Evolutionary conservation across 2,329 filamentous ascomycete species (phyloP).

Genomic region (Diaporthe nobilis): DNA sequence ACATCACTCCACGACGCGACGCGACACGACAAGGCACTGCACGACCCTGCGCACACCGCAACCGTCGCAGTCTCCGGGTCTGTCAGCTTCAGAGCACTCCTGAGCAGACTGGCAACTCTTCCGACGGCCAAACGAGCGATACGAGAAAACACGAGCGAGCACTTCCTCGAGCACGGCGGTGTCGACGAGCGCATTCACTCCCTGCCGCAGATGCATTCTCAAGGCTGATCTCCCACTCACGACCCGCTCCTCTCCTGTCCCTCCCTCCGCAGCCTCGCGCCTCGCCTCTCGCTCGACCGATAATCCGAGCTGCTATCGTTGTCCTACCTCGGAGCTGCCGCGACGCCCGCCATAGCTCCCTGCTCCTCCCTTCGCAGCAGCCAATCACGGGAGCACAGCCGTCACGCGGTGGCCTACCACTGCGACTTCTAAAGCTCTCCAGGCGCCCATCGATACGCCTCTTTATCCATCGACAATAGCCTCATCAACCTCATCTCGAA

Average conservation of each 20-base stretch:
- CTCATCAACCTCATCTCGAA: neutral
- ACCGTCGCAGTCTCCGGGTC: neutral
- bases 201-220: slow-evolving; percentile 39
- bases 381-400: neutral
- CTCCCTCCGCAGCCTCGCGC: slow-evolving; percentile 10
- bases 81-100: neutral
- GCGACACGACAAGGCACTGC: neutral
- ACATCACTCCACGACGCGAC: neutral
- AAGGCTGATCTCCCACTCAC: slow-evolving; percentile 30
- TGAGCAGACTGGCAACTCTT: neutral
- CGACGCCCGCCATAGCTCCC: slow-evolving; percentile 24
- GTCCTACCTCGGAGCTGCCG: neutral
- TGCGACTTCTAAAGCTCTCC: neutral
- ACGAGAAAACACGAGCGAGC: neutral
- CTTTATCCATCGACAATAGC: neutral
- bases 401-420: neutral
- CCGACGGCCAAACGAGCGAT: neutral
- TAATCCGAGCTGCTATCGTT: neutral
- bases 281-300: neutral
- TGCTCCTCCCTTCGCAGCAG: slow-evolving; percentile 21
- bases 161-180: neutral
- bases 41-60: neutral
- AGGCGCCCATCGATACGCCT: neutral
- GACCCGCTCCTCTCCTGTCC: neutral
- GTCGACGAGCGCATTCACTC: slow-evolving; percentile 10